Percentiles rank a stretch among this genome's conserved stretches.
Conservation (phyloP, 306 rosid genomes). For the Citrullus colocynthis region DNA sequence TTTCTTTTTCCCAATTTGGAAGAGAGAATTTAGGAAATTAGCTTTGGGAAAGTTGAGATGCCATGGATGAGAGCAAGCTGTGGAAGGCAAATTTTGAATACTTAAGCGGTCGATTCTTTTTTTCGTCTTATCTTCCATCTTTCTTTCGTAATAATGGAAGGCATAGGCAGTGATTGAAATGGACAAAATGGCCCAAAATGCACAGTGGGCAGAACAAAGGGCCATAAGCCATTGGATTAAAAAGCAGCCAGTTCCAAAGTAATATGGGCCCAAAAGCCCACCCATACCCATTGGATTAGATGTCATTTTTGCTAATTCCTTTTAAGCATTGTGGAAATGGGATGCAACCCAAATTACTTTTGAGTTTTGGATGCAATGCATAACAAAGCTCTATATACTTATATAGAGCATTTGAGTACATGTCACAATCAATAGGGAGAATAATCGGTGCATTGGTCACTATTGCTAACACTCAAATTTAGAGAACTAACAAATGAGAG, state of each 20-base stretch:
- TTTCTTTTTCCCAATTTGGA: too few relatives aligned
- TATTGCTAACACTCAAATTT: constrained; percentile 16
- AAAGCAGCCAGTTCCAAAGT: constrained; percentile 12
- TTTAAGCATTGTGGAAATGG: constrained; percentile 21
- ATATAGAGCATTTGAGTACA: constrained; percentile 26
- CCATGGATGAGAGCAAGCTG: constrained; percentile 26
- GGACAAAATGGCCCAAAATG: constrained; percentile 15
- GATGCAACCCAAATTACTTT: constrained; percentile 10
- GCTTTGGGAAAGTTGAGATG: constrained; percentile 21
- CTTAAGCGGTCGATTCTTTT: too few relatives aligned
- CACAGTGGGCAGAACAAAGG: constrained; percentile 12
- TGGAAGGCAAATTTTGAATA: too few relatives aligned
- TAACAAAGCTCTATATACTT: constrained; percentile 19
- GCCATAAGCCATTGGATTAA: too few relatives aligned
- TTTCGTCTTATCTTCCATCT: too few relatives aligned
- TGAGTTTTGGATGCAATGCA: not conserved
- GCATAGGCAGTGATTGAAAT: constrained; percentile 18
- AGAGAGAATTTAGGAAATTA: too few relatives aligned
- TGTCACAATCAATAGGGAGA: constrained; percentile 22
- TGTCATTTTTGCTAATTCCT: not conserved
- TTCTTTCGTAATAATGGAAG: too few relatives aligned
- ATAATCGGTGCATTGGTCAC: constrained; percentile 31
- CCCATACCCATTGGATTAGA: constrained; percentile 11
- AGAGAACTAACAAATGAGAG: too few relatives aligned
- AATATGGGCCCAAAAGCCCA: constrained; percentile 13